These are phyloP conservation scores for Gypsophila paniculata DNA, from an alignment of 179 eudicot species.

Conservation along the genomic window DNA sequence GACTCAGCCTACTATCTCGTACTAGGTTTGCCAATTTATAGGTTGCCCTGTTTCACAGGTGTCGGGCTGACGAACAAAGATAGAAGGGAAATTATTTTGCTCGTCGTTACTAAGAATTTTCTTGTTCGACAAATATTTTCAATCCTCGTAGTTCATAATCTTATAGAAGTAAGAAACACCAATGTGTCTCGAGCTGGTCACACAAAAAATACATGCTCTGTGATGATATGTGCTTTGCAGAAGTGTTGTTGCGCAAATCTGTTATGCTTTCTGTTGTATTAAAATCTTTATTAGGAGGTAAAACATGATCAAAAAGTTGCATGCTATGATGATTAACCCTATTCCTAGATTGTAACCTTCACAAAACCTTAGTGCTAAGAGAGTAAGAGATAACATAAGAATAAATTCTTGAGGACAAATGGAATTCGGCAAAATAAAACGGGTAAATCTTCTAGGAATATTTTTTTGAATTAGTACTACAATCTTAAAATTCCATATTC, in stretches of 20 bases:
- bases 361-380: background rate
- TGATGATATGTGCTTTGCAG: slow-evolving; percentile 14
- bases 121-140: background rate
- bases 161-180: slow-evolving; percentile 1
- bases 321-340: background rate
- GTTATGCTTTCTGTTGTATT: background rate
- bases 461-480: slow-evolving; percentile 24
- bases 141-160: background rate
- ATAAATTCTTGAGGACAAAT: slow-evolving; percentile 1
- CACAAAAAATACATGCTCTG: background rate
- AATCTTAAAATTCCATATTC: slow-evolving; percentile 22
- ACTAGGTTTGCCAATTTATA: slow-evolving; percentile 7
- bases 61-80: slow-evolving; percentile 3
- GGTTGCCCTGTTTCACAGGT: background rate
- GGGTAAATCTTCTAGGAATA: slow-evolving; percentile 17
- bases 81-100: background rate
- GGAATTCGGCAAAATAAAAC: slow-evolving; percentile 5
- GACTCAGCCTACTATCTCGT: slow-evolving; percentile 26
- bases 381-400: slow-evolving; percentile 17
- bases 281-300: background rate
- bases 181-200: background rate
- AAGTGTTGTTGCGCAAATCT: background rate
- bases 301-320: background rate
- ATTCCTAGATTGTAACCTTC: background rate
- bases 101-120: background rate